Base-by-base conservation (phyloP, 2,329 filamentous ascomycete genomes). In the Botrytis fragariae region DNA sequence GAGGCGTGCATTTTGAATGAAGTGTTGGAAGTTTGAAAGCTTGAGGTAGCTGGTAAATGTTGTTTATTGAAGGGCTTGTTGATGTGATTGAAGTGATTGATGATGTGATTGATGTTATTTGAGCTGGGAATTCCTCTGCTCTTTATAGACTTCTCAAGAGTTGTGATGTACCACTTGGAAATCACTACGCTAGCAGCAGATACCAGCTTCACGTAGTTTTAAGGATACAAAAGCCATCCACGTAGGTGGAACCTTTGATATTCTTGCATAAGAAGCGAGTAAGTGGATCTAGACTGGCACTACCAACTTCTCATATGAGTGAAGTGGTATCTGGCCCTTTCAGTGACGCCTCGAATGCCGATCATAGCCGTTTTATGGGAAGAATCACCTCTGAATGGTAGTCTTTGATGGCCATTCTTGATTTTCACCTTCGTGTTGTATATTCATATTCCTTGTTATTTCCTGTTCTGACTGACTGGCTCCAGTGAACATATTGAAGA, bases 1-100 rank as follows among this genome's bases (percentile, higher is more conserved):
- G 64, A 54, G 45, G 64, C 45, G 32, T 37, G 64, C 64, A 67
- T 67, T 39, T 67, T 67, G 64, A 67, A n/a, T 67, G 22, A n/a
- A 20, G 44, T 61, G 7, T 61, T 61, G 22, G 25, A 48, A 8
- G 44, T 48, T 48, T 51, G 32, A 16, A 67, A 51, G 63, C 32
- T 51, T n/a, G 63, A 51, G 18, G 14, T 1, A 35, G 39, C 18
- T 20, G 42, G n/a, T 45, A 29, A 35, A 32, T 35, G 62, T 45
- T 64, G 42, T 45, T 64, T 42, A 8, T 20, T 64, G 62, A 64
- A 65, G 20, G 22, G 20, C 29, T 65, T 65, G 29, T 61, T 61
- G 59, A 61, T 37, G 32, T 60, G 32, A 61, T 61, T 37, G 35
- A 39, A 48, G 62, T 64, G 62, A 14, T 65, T 65, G 44, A 35